Evolutionary conservation across 192 early-diverging fungal species (phyloP).

Genomic region (Irineochytrium annulatum): DNA sequence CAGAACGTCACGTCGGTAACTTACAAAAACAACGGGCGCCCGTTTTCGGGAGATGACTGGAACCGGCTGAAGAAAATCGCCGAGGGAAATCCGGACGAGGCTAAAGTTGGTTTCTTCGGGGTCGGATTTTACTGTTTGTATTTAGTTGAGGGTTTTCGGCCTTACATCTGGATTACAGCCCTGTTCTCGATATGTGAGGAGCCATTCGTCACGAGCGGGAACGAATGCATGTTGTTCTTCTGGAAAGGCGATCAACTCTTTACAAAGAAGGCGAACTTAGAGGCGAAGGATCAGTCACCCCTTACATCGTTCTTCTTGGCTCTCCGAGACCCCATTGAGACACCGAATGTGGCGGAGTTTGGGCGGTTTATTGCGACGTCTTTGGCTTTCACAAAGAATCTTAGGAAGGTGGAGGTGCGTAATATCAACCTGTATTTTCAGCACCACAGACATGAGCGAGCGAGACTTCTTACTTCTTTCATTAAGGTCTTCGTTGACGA

Average conservation of each 20-base stretch:
- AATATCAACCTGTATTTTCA: background rate
- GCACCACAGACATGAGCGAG: background rate
- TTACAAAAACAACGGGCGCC: conserved; percentile 82
- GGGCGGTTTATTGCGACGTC: conserved; percentile 62
- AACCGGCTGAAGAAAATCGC: conserved; percentile 76
- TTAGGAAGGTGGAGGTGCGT: conserved; percentile 50
- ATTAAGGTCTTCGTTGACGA: conserved; percentile 62
- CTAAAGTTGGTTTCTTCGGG: conserved; percentile 75
- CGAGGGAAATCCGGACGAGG: conserved; percentile 85
- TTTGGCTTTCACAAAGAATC: conserved; percentile 75
- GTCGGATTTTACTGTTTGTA: conserved; percentile 88
- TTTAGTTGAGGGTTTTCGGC: no score
- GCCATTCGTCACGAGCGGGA: conserved; percentile 76
- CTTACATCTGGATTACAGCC: no score
- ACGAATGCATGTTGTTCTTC: conserved; percentile 82
- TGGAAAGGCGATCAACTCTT: conserved; percentile 83
- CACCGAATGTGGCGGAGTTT: conserved; percentile 64
- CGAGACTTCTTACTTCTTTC: no score
- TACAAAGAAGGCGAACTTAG: conserved; percentile 61
- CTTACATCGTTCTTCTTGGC: conserved; percentile 77
- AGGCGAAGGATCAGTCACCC: conserved; percentile 35
- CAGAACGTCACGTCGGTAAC: conserved; percentile 34
- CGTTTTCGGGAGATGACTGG: conserved; percentile 81
- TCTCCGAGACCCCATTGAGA: conserved; percentile 68
- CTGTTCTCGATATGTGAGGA: conserved; percentile 86